phyloP scores from a whole-genome alignment of 768 basidiomycete genomes.

The Polyporus arcularius region DNA sequence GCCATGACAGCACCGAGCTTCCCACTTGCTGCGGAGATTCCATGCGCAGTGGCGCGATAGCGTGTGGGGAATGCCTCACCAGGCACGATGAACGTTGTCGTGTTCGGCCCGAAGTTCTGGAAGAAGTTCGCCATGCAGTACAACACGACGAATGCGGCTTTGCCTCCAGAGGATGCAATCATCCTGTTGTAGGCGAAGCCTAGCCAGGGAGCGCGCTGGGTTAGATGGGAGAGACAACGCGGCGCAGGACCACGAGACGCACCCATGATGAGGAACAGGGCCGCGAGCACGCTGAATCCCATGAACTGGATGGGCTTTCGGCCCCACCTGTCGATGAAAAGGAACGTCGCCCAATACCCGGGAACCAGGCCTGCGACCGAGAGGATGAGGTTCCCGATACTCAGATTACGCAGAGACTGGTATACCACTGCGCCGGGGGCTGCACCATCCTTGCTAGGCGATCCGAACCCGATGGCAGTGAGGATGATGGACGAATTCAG shows the following conservation, averaged over 20 bases:
- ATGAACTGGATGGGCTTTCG: conserved; percentile 42
- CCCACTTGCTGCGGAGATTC: conserved; percentile 45
- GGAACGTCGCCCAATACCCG: conserved; percentile 39
- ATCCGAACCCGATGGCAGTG: conserved; percentile 32
- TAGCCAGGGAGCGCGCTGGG: conserved; percentile 3
- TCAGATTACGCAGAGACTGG: conserved; percentile 31
- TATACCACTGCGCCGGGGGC: conserved; percentile 20
- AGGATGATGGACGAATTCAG: conserved; percentile 48
- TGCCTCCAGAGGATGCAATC: conserved; percentile 26
- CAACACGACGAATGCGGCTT: conserved; percentile 36
- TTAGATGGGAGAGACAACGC: neutral
- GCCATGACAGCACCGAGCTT: conserved; percentile 47
- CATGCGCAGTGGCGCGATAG: conserved; percentile 45
- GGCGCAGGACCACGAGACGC: neutral
- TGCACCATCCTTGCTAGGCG: conserved; percentile 5
- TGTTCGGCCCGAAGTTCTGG: conserved; percentile 48
- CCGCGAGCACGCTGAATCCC: conserved; percentile 38
- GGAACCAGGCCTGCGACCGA: conserved; percentile 41
- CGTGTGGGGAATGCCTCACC: conserved; percentile 49
- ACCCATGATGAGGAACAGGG: conserved; percentile 36
- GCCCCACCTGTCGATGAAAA: conserved; percentile 41
- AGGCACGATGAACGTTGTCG: conserved; percentile 46
- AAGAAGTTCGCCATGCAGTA: conserved; percentile 45
- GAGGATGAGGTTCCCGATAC: conserved; percentile 39
- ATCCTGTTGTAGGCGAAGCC: conserved; percentile 32